Base-by-base conservation (phyloP, 306 rosid species). In the Acacia melanoxylon region DNA sequence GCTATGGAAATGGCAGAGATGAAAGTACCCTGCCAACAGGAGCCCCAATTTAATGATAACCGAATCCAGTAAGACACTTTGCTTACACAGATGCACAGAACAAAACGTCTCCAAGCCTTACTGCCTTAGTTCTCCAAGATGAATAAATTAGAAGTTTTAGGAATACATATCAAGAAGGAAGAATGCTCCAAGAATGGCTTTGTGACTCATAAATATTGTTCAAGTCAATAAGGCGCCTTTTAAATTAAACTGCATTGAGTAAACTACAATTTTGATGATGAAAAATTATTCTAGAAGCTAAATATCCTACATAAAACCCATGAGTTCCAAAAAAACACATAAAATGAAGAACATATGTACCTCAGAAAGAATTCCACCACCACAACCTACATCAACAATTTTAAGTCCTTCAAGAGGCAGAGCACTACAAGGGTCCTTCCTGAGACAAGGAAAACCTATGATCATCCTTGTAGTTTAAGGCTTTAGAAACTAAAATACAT, bases 351-450 rank as follows among this genome's bases (percentile, higher is more conserved):
- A 72, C 71, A 56, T 69, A 63, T 8, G 69, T 86, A 93, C 99
- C 97, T 93, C 97, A 2, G 93, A 95, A 25, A 91, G 94, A 88
- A 95, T 91, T 84, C 99, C 99, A 83, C 99, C 99, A 68, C 98
- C 98, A 77, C 99, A 95, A n/a, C 99, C 99, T 67, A 95, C 95
- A 85, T 95, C 99, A 42, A 82, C 91, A 86, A 95, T 82, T 81
- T 88, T 91, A 33, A 95, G 93, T 71, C 98, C 98, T 83, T 91
- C 93, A 56, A 91, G 89, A 66, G 99, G 98, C 84, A 81, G 86
- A 49, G 81, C 81, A 70, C 92, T 88, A 45, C 72, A 78, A 22
- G 97, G 92, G 80, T 95, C 94, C 92, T 89, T 91, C 89, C 99
- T 95, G 92, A 78, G 84, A 85, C 74, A 83, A 75, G 86, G 74